Evolutionary conservation across 2,329 filamentous ascomycete species (phyloP).

Genomic region (Aspergillus caelatus): DNA sequence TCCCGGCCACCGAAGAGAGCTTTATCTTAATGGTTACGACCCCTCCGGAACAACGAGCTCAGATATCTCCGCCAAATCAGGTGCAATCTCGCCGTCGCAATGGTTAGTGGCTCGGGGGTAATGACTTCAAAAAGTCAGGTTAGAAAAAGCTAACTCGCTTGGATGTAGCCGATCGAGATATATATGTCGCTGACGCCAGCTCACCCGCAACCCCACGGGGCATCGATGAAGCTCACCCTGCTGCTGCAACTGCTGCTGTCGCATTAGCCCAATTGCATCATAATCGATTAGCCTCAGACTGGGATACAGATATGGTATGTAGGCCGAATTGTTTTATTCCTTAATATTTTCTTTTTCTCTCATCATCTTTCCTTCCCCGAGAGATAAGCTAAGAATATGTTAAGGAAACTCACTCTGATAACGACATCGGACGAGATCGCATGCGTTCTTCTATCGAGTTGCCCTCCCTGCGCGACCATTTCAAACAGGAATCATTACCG

Average conservation of each 20-base stretch:
- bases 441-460: constrained; percentile 70
- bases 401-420: constrained; percentile 73
- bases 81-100: constrained; percentile 37
- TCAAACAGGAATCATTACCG: constrained; percentile 74
- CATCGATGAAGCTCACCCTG: constrained; percentile 69
- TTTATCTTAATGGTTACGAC: constrained; percentile 95
- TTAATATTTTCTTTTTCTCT: not conserved
- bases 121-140: not conserved
- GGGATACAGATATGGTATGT: constrained; percentile 77
- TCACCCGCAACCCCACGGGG: constrained; percentile 69
- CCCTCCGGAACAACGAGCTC: constrained; percentile 72
- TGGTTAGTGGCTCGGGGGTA: constrained; percentile 35
- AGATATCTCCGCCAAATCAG: constrained; percentile 50
- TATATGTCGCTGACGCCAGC: constrained; percentile 69
- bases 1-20: constrained; percentile 96
- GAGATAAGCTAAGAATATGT: constrained; percentile 6
- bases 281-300: constrained; percentile 74
- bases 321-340: constrained; percentile 31
- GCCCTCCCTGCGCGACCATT: constrained; percentile 67
- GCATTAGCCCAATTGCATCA: constrained; percentile 83
- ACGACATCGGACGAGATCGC: constrained; percentile 65
- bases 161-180: constrained; percentile 65
- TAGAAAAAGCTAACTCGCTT: constrained; percentile 22
- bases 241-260: constrained; percentile 77
- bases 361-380: not conserved